phyloP scores from a whole-genome alignment of 2,329 filamentous ascomycete genomes.

The Xylariaceae sp. region DNA sequence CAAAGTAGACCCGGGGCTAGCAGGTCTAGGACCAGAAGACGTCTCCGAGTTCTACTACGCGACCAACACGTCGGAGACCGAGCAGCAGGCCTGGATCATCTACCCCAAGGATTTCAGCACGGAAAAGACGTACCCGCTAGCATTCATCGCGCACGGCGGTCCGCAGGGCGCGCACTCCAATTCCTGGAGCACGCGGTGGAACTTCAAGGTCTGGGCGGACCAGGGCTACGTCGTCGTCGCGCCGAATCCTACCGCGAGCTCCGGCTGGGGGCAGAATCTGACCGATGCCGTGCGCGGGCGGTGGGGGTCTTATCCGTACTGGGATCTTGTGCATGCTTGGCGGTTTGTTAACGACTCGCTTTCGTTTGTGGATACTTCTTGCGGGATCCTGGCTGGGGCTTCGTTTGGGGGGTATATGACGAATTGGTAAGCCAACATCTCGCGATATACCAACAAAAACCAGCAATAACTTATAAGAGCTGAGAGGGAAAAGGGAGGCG shows the following conservation, averaged over 20 bases:
- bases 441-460: neutral
- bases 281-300: constrained; percentile 47
- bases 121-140: constrained; percentile 48
- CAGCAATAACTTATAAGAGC: no score
- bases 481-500: no score
- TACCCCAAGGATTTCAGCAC: constrained; percentile 34
- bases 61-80: constrained; percentile 33
- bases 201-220: constrained; percentile 52
- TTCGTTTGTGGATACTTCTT: constrained; percentile 46
- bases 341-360: constrained; percentile 49
- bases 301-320: constrained; percentile 52
- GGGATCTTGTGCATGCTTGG: constrained; percentile 51
- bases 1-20: constrained; percentile 34
- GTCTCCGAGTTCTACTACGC: constrained; percentile 36
- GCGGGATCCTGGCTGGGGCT: constrained; percentile 49
- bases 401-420: constrained; percentile 56
- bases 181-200: constrained; percentile 51
- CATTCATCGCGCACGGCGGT: constrained; percentile 52
- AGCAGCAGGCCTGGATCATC: constrained; percentile 35
- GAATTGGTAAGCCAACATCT: constrained; percentile 39
- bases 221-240: constrained; percentile 54
- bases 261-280: constrained; percentile 50
- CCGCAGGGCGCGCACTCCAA: constrained; percentile 51
- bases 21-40: constrained; percentile 32
- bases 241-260: constrained; percentile 52